Evolutionary conservation across 2,329 filamentous ascomycete genomes (phyloP).

Genomic region (Delphinella strobiligena): DNA sequence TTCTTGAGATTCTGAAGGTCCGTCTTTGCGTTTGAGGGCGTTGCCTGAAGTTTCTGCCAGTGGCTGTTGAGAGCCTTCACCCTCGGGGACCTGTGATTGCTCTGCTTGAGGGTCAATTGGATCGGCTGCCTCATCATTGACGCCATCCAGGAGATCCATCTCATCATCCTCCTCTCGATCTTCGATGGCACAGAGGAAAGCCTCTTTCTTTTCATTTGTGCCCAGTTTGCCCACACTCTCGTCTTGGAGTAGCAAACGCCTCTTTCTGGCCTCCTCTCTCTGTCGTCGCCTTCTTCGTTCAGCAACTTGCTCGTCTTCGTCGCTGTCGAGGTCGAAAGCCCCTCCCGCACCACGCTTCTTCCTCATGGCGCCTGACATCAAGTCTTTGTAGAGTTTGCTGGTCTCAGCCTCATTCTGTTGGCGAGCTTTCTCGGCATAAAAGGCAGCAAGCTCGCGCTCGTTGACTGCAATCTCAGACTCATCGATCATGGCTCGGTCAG

Average conservation of each 20-base stretch:
- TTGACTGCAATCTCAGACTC: conserved; percentile 64
- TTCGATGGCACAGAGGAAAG: conserved; percentile 83
- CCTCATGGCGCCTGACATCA: conserved; percentile 77
- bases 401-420: conserved; percentile 75
- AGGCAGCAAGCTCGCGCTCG: conserved; percentile 69
- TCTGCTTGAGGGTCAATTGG: conserved; percentile 22
- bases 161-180: conserved; percentile 57
- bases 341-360: conserved; percentile 54
- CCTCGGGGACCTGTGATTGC: neutral
- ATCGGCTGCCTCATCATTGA: conserved; percentile 30
- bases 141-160: conserved; percentile 58
- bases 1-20: conserved; percentile 1
- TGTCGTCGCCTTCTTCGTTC: conserved; percentile 71
- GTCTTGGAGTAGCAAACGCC: conserved; percentile 74
- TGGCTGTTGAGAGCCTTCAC: conserved; percentile 4
- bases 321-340: conserved; percentile 58
- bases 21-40: conserved; percentile 22
- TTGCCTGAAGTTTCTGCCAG: conserved; percentile 13
- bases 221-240: conserved; percentile 56
- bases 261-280: conserved; percentile 81
- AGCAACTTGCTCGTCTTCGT: conserved; percentile 71
- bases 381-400: conserved; percentile 82
- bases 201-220: conserved; percentile 74
- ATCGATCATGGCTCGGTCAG: conserved; percentile 82
- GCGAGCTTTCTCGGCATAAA: conserved; percentile 73